A percentile compares a stretch with the other conserved stretches of the same genome.
phyloP scores from a whole-genome alignment of 202 grass and related monocot genomes.

The Cymbopogon flexuosus region DNA sequence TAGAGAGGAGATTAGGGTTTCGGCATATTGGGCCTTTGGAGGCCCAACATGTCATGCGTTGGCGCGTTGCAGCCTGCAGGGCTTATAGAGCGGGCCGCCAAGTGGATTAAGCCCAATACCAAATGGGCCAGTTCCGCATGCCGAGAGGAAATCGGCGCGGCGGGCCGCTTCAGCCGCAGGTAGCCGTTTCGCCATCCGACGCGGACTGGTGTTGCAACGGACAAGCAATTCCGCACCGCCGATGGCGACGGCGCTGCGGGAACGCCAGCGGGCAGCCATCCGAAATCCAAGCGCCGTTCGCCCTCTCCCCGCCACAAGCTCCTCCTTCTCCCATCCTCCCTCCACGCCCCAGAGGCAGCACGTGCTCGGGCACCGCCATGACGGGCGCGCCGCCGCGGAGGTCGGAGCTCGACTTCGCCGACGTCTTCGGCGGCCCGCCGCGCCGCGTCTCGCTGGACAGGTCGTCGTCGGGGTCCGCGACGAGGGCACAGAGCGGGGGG shows the following conservation, averaged over 20 bases:
- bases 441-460: conserved; percentile 42
- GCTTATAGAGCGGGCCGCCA: not conserved
- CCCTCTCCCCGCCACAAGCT: conserved; percentile 40
- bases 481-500: conserved; percentile 27
- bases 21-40: not conserved
- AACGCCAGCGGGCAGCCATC: conserved; percentile 16
- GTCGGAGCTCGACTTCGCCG: conserved; percentile 60
- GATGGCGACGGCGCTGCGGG: not conserved
- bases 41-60: not conserved
- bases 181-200: not conserved
- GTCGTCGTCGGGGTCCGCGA: conserved; percentile 20
- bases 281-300: conserved; percentile 23
- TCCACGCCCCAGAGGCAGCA: not conserved
- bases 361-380: conserved; percentile 21
- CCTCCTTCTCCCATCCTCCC: not conserved
- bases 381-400: conserved; percentile 6
- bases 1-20: not conserved
- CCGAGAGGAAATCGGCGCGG: not conserved
- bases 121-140: not conserved
- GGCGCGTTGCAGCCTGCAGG: not conserved
- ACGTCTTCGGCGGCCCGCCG: conserved; percentile 79
- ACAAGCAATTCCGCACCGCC: conserved; percentile 23
- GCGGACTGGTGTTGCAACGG: conserved; percentile 5
- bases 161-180: not conserved
- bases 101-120: not conserved